Conservation (phyloP, 1,139 yeast species). For the Pichia kudriavzevii region DNA sequence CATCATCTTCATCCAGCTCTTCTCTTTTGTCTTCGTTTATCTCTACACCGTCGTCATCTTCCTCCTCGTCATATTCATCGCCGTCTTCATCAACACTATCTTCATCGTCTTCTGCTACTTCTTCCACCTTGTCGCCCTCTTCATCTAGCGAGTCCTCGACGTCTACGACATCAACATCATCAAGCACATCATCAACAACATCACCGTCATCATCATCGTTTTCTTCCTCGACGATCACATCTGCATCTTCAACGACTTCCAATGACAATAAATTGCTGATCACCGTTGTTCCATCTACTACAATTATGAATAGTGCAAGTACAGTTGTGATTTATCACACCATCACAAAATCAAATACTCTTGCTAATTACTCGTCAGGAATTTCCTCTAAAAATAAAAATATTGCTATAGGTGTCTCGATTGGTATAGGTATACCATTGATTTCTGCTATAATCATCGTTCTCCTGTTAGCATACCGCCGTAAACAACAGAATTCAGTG, state of each 20-base stretch:
- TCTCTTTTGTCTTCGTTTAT: too few species aligned
- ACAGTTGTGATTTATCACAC: constrained; percentile 14
- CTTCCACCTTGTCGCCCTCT: constrained; percentile 3
- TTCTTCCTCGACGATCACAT: constrained; percentile 9
- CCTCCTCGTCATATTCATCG: constrained; percentile 1
- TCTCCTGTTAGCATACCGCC: constrained; percentile 18
- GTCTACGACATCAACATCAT: constrained; percentile 1
- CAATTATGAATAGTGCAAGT: constrained; percentile 12
- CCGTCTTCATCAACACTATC: not conserved
- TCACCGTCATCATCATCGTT: constrained; percentile 7
- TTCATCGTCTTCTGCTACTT: constrained; percentile 1
- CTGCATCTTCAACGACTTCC: constrained; percentile 13
- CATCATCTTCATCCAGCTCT: constrained; percentile 1
- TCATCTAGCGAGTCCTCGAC: constrained; percentile 5
- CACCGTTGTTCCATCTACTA: constrained; percentile 15
- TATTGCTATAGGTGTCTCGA: constrained; percentile 44
- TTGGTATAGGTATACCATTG: constrained; percentile 31
- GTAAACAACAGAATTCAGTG: constrained; percentile 16
- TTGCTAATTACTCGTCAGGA: constrained; percentile 23
- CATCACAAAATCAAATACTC: constrained; percentile 16
- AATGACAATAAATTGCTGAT: constrained; percentile 10
- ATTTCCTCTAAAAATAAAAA: constrained; percentile 36
- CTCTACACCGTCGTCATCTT: not conserved
- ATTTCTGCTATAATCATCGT: constrained; percentile 19
- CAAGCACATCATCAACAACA: constrained; percentile 2